Conservation (phyloP, 805 yeast genomes). For the Hanseniaspora osmophila region DNA sequence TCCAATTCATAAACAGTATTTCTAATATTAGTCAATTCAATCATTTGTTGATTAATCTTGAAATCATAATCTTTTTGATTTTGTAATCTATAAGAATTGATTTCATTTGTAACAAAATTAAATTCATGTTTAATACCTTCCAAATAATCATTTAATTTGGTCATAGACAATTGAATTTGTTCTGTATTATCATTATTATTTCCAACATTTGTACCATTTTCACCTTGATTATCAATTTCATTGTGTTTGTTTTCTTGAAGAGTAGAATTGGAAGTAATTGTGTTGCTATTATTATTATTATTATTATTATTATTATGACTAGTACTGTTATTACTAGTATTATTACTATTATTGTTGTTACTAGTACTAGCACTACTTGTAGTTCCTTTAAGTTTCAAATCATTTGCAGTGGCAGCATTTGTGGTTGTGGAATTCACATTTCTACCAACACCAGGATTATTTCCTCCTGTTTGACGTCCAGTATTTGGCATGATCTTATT, state of each 20-base stretch:
- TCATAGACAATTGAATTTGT: conserved; percentile 1
- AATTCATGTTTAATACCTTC: conserved; percentile 90
- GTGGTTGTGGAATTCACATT: not conserved
- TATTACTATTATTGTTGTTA: no score
- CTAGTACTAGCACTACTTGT: no score
- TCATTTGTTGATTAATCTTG: conserved; percentile 80
- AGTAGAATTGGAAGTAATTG: not conserved
- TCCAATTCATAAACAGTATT: conserved; percentile 90
- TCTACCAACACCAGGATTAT: not conserved
- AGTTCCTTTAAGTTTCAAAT: no score
- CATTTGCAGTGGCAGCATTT: not conserved
- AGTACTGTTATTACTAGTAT: not conserved
- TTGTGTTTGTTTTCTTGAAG: no score
- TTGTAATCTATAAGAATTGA: conserved; percentile 71
- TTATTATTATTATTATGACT: not conserved
- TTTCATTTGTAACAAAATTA: conserved; percentile 71
- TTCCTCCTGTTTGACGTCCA: not conserved
- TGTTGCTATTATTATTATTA: not conserved
- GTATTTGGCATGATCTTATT: not conserved
- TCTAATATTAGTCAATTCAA: conserved; percentile 85
- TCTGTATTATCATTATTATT: not conserved
- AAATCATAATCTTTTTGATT: conserved; percentile 78
- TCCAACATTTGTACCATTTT: not conserved
- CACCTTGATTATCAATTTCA: not conserved
- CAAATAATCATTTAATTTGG: conserved; percentile 56